Conservation (phyloP, 768 basidiomycete genomes). For the Tremella yokohamensis region DNA sequence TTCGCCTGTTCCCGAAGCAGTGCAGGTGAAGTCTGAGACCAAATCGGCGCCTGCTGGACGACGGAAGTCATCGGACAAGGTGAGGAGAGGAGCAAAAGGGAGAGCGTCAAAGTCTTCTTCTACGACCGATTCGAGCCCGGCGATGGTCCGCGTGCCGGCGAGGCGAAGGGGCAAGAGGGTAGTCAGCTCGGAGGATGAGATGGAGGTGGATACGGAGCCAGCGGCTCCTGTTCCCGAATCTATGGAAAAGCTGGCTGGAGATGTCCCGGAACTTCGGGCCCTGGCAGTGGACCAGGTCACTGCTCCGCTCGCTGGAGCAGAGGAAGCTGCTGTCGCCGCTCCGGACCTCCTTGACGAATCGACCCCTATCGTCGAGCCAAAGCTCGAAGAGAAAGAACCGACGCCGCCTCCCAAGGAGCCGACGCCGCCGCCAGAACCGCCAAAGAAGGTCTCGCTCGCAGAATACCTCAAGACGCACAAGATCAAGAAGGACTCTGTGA, state of each 20-base stretch:
- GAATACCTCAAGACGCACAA: conserved; percentile 39
- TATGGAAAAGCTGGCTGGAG: neutral
- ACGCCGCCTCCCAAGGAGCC: conserved; percentile 22
- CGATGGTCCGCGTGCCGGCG: too few relatives aligned
- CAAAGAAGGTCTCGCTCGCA: conserved; percentile 34
- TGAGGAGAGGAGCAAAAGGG: too few relatives aligned
- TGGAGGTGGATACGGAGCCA: neutral
- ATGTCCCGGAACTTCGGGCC: conserved; percentile 8
- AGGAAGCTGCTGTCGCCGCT: conserved; percentile 5
- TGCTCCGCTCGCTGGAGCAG: conserved; percentile 15
- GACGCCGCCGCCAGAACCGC: conserved; percentile 28
- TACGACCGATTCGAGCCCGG: too few relatives aligned
- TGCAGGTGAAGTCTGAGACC: too few relatives aligned
- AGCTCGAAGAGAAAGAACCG: conserved; percentile 4
- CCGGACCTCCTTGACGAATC: neutral
- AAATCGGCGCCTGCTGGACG: too few relatives aligned
- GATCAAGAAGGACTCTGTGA: conserved; percentile 26
- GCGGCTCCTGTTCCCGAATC: neutral
- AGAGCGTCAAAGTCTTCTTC: too few relatives aligned
- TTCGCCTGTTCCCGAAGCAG: too few relatives aligned
- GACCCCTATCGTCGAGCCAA: neutral
- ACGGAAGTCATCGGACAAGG: too few relatives aligned
- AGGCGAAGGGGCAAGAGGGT: too few relatives aligned
- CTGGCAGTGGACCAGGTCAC: conserved; percentile 18
- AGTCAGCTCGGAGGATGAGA: conserved; percentile 3